Percentiles rank a stretch among this genome's conserved stretches.
phyloP scores from a whole-genome alignment of 345 rosid species.

The Fremontodendron californicum region DNA sequence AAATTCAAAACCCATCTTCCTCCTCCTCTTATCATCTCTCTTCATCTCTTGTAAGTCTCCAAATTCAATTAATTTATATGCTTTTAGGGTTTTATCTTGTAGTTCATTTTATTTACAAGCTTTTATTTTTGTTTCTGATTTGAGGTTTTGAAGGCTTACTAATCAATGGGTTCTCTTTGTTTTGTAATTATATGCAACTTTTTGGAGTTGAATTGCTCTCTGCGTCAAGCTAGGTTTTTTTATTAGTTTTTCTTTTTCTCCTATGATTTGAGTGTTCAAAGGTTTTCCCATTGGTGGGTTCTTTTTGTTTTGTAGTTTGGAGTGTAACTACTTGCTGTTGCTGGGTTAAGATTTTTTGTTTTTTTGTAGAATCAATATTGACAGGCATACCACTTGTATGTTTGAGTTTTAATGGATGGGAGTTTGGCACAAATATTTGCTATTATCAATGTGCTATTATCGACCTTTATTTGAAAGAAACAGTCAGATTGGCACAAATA shows the following conservation, averaged over 20 bases:
- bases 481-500: neutral
- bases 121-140: neutral
- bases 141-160: neutral
- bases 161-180: neutral
- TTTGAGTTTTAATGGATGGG: neutral
- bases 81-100: slow-evolving; percentile 4
- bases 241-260: neutral
- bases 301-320: neutral
- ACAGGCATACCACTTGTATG: neutral
- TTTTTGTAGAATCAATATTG: neutral
- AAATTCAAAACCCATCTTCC: neutral
- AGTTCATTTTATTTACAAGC: neutral
- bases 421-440: neutral
- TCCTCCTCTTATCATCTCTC: neutral
- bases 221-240: neutral
- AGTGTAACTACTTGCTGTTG: neutral
- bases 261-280: neutral
- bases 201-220: neutral
- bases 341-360: neutral
- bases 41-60: slow-evolving; percentile 15
- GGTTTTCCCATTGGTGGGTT: neutral
- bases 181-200: neutral
- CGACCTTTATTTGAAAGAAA: neutral
- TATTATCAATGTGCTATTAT: neutral
- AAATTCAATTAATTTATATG: neutral